Percentiles rank a stretch among this genome's conserved stretches.
Evolutionary conservation across 805 yeast genomes (phyloP).

Genomic region (Yueomyces sinensis): DNA sequence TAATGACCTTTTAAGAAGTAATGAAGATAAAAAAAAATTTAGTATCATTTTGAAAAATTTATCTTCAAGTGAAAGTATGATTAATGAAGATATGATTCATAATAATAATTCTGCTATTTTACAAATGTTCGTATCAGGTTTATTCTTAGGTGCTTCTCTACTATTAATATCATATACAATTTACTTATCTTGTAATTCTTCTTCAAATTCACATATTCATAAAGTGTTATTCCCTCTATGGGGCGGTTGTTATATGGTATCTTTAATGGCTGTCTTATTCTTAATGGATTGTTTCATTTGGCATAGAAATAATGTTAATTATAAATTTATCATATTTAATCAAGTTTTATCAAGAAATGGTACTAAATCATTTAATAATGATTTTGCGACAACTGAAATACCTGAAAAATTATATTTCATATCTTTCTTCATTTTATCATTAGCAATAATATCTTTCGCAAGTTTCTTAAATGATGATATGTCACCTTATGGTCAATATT

Average conservation of each 20-base stretch:
- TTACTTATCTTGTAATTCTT: constrained; percentile 34
- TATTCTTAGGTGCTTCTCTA: constrained; percentile 53
- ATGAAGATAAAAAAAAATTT: constrained; percentile 11
- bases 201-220: constrained; percentile 21
- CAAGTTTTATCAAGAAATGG: constrained; percentile 64
- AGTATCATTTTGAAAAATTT: constrained; percentile 8
- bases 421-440: constrained; percentile 38
- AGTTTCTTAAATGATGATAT: constrained; percentile 59
- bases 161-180: constrained; percentile 57
- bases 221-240: constrained; percentile 65
- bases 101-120: constrained; percentile 21
- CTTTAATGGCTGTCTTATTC: constrained; percentile 49
- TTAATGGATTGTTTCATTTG: constrained; percentile 61
- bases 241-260: constrained; percentile 74
- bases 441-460: constrained; percentile 59
- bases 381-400: constrained; percentile 24
- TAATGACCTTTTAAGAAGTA: constrained; percentile 17
- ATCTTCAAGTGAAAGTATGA: constrained; percentile 17
- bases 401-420: constrained; percentile 47
- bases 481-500: constrained; percentile 55
- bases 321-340: constrained; percentile 65
- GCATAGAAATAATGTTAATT: constrained; percentile 66
- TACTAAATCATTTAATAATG: constrained; percentile 23
- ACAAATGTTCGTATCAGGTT: constrained; percentile 50
- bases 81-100: constrained; percentile 23